Percentiles rank a stretch among this genome's conserved stretches.
These are phyloP conservation scores for Collybia mongolica DNA, from an alignment of 768 basidiomycete genomes.

Conservation along the genomic window DNA sequence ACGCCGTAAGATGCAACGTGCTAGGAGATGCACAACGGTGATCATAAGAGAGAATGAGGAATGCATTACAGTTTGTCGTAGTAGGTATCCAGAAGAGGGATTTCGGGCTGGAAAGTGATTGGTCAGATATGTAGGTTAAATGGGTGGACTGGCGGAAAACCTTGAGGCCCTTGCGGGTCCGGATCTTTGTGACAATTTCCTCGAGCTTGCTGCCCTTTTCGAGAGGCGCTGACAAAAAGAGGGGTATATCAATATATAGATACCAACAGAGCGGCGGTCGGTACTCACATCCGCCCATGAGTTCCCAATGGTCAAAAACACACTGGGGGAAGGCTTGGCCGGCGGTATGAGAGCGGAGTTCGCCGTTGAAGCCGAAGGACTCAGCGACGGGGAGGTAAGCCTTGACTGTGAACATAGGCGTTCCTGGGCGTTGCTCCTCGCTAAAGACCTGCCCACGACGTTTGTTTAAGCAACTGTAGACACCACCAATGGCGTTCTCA, in stretches of 20 bases:
- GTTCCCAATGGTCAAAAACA: conserved; percentile 92
- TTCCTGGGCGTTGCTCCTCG: conserved; percentile 95
- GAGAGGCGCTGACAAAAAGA: conserved; percentile 51
- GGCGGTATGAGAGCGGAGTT: conserved; percentile 86
- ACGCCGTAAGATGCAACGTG: too few species aligned
- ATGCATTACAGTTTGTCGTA: conserved; percentile 83
- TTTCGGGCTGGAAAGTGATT: conserved; percentile 61
- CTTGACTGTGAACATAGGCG: conserved; percentile 99
- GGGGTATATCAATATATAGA: conserved; percentile 5
- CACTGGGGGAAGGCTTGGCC: conserved; percentile 98
- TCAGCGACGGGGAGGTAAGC: conserved; percentile 90
- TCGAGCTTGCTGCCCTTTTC: conserved; percentile 94
- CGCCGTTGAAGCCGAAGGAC: conserved; percentile 98
- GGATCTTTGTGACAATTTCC: conserved; percentile 77
- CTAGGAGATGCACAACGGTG: too few species aligned
- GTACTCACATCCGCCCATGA: conserved; percentile 77
- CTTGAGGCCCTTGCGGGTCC: conserved; percentile 95
- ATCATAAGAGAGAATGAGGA: too few species aligned
- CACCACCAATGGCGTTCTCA: conserved; percentile 92
- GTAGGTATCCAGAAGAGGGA: conserved; percentile 84
- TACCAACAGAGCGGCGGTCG: background rate
- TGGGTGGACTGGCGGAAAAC: conserved; percentile 29
- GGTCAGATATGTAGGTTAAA: conserved; percentile 4
- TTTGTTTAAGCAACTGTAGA: conserved; percentile 92
- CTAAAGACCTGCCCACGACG: conserved; percentile 98